phyloP scores from a whole-genome alignment of 148 eudicot species.

The Chenopodium formosanum region DNA sequence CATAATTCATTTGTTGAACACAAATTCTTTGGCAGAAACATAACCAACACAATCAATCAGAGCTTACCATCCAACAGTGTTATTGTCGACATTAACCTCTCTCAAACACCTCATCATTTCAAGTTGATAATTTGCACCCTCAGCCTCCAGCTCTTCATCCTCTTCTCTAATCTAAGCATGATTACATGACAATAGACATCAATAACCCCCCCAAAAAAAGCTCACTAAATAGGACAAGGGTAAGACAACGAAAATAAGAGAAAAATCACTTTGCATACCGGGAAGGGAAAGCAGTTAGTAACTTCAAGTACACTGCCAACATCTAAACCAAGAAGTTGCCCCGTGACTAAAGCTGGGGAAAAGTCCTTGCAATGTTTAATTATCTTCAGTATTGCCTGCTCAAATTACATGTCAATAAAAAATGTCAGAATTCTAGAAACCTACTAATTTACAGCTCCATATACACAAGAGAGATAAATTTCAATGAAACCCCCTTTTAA shows the following conservation, averaged over 20 bases:
- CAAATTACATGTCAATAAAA: slow-evolving; percentile 1
- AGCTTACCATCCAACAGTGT: slow-evolving; percentile 96
- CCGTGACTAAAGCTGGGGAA: slow-evolving; percentile 86
- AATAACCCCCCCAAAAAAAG: background rate
- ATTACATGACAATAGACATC: background rate
- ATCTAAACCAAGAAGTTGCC: slow-evolving; percentile 95
- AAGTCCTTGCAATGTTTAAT: slow-evolving; percentile 98
- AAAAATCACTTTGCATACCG: slow-evolving; percentile 49
- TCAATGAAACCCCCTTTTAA: background rate
- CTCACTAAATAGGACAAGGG: background rate
- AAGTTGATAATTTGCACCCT: slow-evolving; percentile 97
- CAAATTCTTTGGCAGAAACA: background rate
- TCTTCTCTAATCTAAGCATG: slow-evolving; percentile 71
- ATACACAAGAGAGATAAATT: background rate
- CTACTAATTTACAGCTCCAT: background rate
- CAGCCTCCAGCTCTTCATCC: slow-evolving; percentile 95
- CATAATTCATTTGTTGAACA: background rate
- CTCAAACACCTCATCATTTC: slow-evolving; percentile 99
- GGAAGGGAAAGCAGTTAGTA: slow-evolving; percentile 96
- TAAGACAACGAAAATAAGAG: background rate
- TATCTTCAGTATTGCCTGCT: slow-evolving; percentile 83
- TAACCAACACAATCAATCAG: slow-evolving; percentile 3
- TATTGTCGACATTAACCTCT: slow-evolving; percentile 98
- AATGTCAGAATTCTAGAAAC: background rate
- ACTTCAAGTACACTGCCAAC: slow-evolving; percentile 99